Conservation (phyloP, 148 eudicot species). For the Vaccinium vitisidaea region DNA sequence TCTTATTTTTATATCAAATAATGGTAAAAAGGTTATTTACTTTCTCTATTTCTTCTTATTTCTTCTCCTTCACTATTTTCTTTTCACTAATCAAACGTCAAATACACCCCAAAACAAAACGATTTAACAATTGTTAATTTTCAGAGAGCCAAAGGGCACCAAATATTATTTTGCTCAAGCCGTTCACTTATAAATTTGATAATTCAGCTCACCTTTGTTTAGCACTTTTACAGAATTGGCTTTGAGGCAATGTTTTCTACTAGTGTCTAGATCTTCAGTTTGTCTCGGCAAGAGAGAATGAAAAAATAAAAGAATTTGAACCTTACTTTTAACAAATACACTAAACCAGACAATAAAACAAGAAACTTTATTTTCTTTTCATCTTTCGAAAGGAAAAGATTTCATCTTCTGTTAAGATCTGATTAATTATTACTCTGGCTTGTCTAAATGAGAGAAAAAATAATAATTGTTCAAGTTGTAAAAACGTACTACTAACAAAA, state of each 20-base stretch:
- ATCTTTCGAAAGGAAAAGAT: too few relatives aligned
- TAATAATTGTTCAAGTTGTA: too few relatives aligned
- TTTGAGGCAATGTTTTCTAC: neutral
- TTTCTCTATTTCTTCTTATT: too few relatives aligned
- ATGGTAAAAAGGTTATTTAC: neutral
- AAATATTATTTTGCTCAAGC: neutral
- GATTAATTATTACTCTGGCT: too few relatives aligned
- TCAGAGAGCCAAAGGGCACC: neutral
- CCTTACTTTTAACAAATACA: too few relatives aligned
- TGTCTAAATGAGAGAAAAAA: too few relatives aligned
- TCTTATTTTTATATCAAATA: neutral
- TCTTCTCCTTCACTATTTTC: neutral
- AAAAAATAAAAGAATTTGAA: too few relatives aligned
- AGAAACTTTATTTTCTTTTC: too few relatives aligned
- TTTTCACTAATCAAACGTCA: neutral
- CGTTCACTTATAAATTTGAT: neutral
- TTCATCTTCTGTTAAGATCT: too few relatives aligned
- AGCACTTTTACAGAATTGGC: neutral
- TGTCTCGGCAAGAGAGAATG: too few relatives aligned
- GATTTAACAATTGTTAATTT: neutral
- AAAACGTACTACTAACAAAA: too few relatives aligned
- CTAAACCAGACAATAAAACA: too few relatives aligned
- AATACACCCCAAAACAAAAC: neutral
- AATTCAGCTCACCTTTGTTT: neutral
- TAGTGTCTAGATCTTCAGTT: neutral